Evolutionary conservation across 208 protist species (phyloP).

Genomic region (Wallacemonas sp.): DNA sequence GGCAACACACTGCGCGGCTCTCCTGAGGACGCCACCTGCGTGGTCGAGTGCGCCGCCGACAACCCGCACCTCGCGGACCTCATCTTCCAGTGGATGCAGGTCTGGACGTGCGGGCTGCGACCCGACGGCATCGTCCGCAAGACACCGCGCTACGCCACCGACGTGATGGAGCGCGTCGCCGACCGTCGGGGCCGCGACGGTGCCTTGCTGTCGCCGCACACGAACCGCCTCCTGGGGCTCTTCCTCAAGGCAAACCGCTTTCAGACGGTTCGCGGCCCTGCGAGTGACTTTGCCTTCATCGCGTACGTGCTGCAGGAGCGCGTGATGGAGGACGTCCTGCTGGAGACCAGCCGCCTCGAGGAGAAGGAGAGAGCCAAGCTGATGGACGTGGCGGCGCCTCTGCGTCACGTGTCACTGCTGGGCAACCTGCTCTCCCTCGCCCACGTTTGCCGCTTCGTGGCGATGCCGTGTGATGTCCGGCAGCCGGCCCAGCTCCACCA

Average conservation of each 20-base stretch:
- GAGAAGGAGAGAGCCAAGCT: conserved; percentile 18
- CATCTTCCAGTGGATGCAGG: conserved; percentile 16
- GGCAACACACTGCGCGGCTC: not conserved
- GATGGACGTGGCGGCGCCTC: conserved; percentile 23
- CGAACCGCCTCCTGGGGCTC: conserved; percentile 34
- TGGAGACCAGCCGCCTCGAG: conserved; percentile 23
- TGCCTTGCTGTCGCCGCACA: conserved; percentile 18
- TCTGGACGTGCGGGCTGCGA: conserved; percentile 9
- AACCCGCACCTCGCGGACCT: conserved; percentile 14
- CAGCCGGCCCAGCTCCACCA: conserved; percentile 1
- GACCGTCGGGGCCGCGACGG: not conserved
- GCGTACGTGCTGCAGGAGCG: conserved; percentile 29
- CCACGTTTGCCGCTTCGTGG: conserved; percentile 9
- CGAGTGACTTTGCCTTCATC: conserved; percentile 22
- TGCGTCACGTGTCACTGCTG: conserved; percentile 13
- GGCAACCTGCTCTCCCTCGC: conserved; percentile 21
- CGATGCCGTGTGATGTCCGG: conserved; percentile 17
- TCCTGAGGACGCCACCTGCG: not conserved
- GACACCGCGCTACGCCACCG: not conserved
- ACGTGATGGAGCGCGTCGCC: conserved; percentile 10
- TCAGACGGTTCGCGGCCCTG: conserved; percentile 11
- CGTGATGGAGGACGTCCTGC: conserved; percentile 29
- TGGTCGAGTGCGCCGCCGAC: not conserved
- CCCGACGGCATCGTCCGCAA: conserved; percentile 6
- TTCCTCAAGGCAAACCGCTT: conserved; percentile 33